Evolutionary conservation across 257 asterid species (phyloP).

Genomic region (Parsonsia alboflavescens): DNA sequence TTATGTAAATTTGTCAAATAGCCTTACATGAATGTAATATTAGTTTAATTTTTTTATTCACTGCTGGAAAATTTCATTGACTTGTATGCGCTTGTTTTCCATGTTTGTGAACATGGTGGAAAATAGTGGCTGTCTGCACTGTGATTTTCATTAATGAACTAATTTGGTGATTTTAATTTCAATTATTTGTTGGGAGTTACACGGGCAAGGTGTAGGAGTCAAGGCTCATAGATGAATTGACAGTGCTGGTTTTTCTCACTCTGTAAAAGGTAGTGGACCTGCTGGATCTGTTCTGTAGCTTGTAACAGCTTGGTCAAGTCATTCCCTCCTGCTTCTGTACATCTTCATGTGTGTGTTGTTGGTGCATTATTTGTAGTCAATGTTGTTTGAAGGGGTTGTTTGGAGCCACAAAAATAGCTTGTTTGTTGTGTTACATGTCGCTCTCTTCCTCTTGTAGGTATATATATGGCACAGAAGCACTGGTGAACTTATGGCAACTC

Average conservation of each 20-base stretch:
- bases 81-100: background rate
- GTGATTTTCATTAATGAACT: background rate
- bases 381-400: background rate
- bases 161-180: background rate
- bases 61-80: background rate
- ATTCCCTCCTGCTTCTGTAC: background rate
- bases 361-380: background rate
- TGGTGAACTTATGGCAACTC: constrained; percentile 40
- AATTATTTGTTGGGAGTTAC: background rate
- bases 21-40: background rate
- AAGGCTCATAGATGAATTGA: background rate
- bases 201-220: background rate
- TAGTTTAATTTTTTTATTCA: background rate
- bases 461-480: constrained; percentile 62
- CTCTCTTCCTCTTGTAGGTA: constrained; percentile 26
- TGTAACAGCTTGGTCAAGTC: background rate
- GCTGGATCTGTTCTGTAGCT: background rate
- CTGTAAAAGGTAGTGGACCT: no score
- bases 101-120: background rate
- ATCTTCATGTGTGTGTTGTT: background rate
- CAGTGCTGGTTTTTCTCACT: no score
- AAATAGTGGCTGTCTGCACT: background rate
- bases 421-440: background rate
- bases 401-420: background rate
- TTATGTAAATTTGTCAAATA: background rate